Evolutionary conservation across 208 protist genomes (phyloP).

Genomic region (Leishmania amazonensis): DNA sequence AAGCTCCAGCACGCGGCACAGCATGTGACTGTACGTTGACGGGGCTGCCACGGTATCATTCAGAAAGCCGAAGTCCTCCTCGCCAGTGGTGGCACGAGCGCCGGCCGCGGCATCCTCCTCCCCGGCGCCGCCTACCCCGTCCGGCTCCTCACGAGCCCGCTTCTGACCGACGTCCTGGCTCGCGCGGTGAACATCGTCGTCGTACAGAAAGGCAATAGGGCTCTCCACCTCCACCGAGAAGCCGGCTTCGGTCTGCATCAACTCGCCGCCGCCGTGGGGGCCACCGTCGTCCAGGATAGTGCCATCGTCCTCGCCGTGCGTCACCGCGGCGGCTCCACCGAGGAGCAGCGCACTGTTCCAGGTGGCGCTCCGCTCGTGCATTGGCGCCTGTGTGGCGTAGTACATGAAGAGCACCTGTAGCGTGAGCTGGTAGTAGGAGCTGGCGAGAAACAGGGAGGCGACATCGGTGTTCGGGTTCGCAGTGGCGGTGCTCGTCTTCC

Average conservation of each 20-base stretch:
- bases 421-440: conserved; percentile 65
- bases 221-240: conserved; percentile 66
- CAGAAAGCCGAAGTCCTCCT: conserved; percentile 40
- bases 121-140: conserved; percentile 2
- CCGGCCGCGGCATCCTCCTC: conserved; percentile 19
- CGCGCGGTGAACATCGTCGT: conserved; percentile 31
- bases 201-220: conserved; percentile 63
- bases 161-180: conserved; percentile 28
- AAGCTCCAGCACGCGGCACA: conserved; percentile 67
- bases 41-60: conserved; percentile 53
- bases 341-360: conserved; percentile 21
- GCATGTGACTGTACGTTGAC: conserved; percentile 75
- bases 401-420: conserved; percentile 76
- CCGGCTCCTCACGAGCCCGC: conserved; percentile 27
- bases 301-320: conserved; percentile 6
- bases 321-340: not conserved
- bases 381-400: conserved; percentile 62
- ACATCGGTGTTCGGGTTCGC: conserved; percentile 15
- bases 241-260: conserved; percentile 20
- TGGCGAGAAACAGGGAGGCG: conserved; percentile 23
- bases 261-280: conserved; percentile 11
- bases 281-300: conserved; percentile 2
- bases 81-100: conserved; percentile 7
- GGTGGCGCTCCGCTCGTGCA: conserved; percentile 41
- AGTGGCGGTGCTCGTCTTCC: not conserved